Evolutionary conservation across 805 yeast species (phyloP).

Genomic region (Saccharomycopsis sp.): DNA sequence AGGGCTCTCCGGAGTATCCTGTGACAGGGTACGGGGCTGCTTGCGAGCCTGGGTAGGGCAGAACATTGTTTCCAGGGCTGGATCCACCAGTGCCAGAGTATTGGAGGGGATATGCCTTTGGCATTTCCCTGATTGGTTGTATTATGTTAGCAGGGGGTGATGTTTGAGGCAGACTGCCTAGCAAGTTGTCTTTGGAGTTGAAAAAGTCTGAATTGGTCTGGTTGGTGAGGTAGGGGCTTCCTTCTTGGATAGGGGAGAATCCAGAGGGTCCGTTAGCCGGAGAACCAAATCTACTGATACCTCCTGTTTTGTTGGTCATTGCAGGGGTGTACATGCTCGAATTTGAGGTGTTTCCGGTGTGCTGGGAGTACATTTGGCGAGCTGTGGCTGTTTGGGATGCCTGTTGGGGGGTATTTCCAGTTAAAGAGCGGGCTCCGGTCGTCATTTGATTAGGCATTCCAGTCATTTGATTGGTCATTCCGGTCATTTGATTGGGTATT

Average conservation of each 20-base stretch:
- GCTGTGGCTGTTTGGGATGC: neutral
- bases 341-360: neutral
- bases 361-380: neutral
- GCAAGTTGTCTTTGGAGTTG: conserved; percentile 9
- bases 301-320: neutral
- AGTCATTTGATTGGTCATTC: no score
- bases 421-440: no score
- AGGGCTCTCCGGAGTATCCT: neutral
- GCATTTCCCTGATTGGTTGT: conserved; percentile 12
- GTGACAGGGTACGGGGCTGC: neutral
- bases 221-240: neutral
- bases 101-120: conserved; percentile 11
- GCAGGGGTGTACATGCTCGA: neutral
- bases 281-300: neutral
- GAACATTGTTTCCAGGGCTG: neutral
- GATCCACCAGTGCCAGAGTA: conserved; percentile 1
- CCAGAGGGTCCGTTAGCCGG: neutral
- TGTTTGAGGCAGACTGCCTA: neutral
- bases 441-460: neutral
- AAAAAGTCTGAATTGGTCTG: neutral
- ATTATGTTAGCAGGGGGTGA: neutral
- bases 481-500: neutral
- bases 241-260: conserved; percentile 1
- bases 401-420: no score
- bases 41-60: conserved; percentile 3